These are phyloP conservation scores for Candida mesenterica DNA, from an alignment of 1,139 yeast genomes.

Conservation along the genomic window DNA sequence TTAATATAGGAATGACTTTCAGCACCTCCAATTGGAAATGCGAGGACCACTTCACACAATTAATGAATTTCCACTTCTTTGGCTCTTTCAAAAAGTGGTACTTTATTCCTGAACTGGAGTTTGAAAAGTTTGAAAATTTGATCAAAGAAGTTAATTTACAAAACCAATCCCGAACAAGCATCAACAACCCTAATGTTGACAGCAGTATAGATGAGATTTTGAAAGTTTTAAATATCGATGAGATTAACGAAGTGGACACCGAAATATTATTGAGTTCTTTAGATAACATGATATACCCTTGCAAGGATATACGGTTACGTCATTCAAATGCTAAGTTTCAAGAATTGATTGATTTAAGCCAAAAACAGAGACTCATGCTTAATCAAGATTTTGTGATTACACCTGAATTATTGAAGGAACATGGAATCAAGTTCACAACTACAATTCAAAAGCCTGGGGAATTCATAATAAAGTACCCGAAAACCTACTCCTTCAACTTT, in stretches of 20 bases:
- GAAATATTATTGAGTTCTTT: conserved; percentile 25
- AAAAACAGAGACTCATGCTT: conserved; percentile 11
- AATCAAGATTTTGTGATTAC: conserved; percentile 47
- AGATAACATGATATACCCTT: conserved; percentile 31
- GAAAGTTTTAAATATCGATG: conserved; percentile 17
- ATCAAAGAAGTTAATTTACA: conserved; percentile 18
- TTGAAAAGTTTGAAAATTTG: conserved; percentile 58
- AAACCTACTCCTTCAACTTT: conserved; percentile 47
- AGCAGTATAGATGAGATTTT: conserved; percentile 19
- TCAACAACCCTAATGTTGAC: conserved; percentile 22
- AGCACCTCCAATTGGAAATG: conserved; percentile 71
- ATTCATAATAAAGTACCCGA: conserved; percentile 55
- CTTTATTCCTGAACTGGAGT: conserved; percentile 69
- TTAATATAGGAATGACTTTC: conserved; percentile 60
- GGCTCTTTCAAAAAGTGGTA: conserved; percentile 81
- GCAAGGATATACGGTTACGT: conserved; percentile 22
- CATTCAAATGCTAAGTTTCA: conserved; percentile 28
- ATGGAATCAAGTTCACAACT: conserved; percentile 48
- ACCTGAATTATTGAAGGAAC: conserved; percentile 44
- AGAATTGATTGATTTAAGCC: conserved; percentile 20
- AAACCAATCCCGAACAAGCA: conserved; percentile 19
- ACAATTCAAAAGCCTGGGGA: conserved; percentile 62
- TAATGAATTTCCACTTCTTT: conserved; percentile 63
- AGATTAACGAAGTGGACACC: conserved; percentile 23
- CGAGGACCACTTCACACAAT: conserved; percentile 74